Evolutionary conservation across 495 filamentous ascomycete genomes (phyloP).

Genomic region (Trichocladium antarcticum): DNA sequence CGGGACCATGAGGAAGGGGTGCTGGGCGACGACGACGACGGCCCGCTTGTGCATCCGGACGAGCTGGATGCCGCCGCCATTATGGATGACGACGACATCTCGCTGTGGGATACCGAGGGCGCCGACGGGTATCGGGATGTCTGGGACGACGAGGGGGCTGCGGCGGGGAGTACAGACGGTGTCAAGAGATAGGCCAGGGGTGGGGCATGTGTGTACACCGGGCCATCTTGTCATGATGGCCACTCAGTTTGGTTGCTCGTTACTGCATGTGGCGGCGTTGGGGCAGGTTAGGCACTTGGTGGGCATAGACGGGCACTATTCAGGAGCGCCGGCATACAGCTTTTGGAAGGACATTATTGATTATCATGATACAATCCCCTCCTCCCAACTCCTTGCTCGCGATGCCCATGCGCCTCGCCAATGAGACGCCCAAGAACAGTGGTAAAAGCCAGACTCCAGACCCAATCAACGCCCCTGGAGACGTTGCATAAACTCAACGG

Average conservation of each 20-base stretch:
- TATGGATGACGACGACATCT: constrained; percentile 52
- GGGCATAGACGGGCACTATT: too few species aligned
- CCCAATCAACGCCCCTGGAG: constrained; percentile 23
- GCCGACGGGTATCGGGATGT: constrained; percentile 30
- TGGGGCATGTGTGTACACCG: too few species aligned
- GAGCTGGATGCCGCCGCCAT: constrained; percentile 33
- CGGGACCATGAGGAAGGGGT: constrained; percentile 8
- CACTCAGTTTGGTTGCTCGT: neutral
- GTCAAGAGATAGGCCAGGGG: neutral
- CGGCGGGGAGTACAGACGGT: neutral
- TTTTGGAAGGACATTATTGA: too few species aligned
- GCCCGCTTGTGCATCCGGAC: constrained; percentile 23
- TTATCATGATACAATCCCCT: too few species aligned
- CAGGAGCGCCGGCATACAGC: too few species aligned
- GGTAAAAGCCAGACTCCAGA: neutral
- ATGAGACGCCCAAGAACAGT: neutral
- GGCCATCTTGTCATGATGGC: too few species aligned
- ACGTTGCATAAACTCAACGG: constrained; percentile 56
- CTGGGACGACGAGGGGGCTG: constrained; percentile 19
- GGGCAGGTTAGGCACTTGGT: neutral
- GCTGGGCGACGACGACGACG: constrained; percentile 19
- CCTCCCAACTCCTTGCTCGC: constrained; percentile 4
- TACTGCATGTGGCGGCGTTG: constrained; percentile 3
- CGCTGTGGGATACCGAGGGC: constrained; percentile 41
- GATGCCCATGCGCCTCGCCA: too few species aligned